phyloP scores from a whole-genome alignment of 495 filamentous ascomycete genomes.

The Friedmanniomyces simplex region DNA sequence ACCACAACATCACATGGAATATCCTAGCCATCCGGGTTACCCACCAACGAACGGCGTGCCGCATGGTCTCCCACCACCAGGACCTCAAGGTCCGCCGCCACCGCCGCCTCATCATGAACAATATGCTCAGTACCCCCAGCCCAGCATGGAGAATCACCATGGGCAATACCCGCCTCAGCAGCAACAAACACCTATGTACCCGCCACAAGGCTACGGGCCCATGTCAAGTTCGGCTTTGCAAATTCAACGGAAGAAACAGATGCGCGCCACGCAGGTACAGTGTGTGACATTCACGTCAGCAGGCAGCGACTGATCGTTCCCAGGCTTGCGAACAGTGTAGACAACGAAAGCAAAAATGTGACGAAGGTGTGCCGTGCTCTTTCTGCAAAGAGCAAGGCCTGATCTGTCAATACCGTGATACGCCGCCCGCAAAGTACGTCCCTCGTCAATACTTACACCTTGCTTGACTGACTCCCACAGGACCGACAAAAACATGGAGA shows the following conservation, averaged over 20 bases:
- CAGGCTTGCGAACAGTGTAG: conserved; percentile 62
- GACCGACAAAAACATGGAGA: conserved; percentile 34
- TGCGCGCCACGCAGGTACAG: conserved; percentile 30
- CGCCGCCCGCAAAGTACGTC: conserved; percentile 55
- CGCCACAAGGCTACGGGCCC: conserved; percentile 8
- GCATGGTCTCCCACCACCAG: conserved; percentile 11
- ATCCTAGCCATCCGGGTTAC: conserved; percentile 13
- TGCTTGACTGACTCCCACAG: conserved; percentile 25
- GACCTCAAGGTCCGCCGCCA: background rate
- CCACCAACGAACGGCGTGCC: conserved; percentile 13
- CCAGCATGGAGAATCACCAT: conserved; percentile 6
- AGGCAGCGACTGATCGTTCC: background rate
- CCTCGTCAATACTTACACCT: conserved; percentile 1
- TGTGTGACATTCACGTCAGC: background rate
- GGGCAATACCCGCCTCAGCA: conserved; percentile 1
- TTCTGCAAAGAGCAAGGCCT: conserved; percentile 44
- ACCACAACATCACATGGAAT: conserved; percentile 8
- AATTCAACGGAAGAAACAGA: conserved; percentile 26
- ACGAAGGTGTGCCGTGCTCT: conserved; percentile 42
- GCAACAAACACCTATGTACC: conserved; percentile 9
- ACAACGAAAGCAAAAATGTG: conserved; percentile 58
- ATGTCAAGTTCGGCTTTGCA: background rate
- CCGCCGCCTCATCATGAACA: conserved; percentile 11
- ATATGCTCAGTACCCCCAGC: conserved; percentile 5
- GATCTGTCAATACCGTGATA: conserved; percentile 55